These are phyloP conservation scores for Aspergillus niger DNA, from an alignment of 2,329 filamentous ascomycete genomes.

Conservation along the genomic window DNA sequence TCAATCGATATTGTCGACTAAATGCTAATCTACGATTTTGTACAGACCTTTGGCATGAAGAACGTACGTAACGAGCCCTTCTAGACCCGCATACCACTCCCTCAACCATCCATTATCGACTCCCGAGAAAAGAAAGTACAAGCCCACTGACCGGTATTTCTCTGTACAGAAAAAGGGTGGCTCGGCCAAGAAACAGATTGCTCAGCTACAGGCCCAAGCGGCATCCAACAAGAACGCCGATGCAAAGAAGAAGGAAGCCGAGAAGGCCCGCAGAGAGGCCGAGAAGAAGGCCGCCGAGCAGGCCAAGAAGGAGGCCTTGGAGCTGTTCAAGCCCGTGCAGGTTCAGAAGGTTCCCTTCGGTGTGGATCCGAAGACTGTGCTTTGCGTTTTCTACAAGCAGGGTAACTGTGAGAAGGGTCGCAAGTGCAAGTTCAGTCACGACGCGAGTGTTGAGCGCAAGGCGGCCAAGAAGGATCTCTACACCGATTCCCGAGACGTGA, in stretches of 20 bases:
- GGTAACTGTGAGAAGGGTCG: slow-evolving; percentile 95
- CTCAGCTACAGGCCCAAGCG: slow-evolving; percentile 74
- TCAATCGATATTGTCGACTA: slow-evolving; percentile 15
- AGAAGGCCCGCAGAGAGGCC: slow-evolving; percentile 68
- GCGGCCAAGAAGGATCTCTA: slow-evolving; percentile 90
- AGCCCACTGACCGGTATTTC: slow-evolving; percentile 22
- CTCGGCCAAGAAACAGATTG: slow-evolving; percentile 85
- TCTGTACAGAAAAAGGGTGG: slow-evolving; percentile 77
- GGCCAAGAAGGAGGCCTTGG: slow-evolving; percentile 76
- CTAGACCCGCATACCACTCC: background rate
- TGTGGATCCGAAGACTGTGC: slow-evolving; percentile 94
- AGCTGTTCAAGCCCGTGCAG: slow-evolving; percentile 88
- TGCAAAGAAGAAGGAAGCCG: slow-evolving; percentile 75
- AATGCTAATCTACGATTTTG: slow-evolving; percentile 15
- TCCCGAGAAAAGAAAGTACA: background rate
- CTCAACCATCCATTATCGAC: background rate
- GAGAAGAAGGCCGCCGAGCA: slow-evolving; percentile 91
- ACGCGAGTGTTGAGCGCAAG: slow-evolving; percentile 85
- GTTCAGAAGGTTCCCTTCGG: slow-evolving; percentile 98
- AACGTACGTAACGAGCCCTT: slow-evolving; percentile 58
- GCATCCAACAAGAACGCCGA: slow-evolving; percentile 78
- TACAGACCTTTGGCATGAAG: slow-evolving; percentile 94
- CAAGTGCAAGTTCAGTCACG: slow-evolving; percentile 98
- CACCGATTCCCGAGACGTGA: slow-evolving; percentile 71
- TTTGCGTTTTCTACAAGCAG: slow-evolving; percentile 97